Base-by-base conservation (phyloP, 2,329 filamentous ascomycete genomes). In the Sarocladiaceae sp. region DNA sequence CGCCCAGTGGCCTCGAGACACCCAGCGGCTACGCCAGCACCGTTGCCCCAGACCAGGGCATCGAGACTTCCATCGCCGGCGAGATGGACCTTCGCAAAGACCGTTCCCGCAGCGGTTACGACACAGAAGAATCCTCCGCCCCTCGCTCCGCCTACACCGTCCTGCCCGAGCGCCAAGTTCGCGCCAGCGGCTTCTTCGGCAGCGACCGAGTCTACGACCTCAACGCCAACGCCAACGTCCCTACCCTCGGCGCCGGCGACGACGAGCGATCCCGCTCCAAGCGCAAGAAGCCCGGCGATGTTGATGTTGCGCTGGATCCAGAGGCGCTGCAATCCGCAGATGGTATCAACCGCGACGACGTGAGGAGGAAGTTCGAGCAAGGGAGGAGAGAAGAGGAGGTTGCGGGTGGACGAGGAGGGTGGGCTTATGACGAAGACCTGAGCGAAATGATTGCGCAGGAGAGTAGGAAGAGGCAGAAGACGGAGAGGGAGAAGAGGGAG, bases 391-490 rank as follows among this genome's bases (percentile, higher is more conserved):
- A 83, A 51, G 84, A 85, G 59, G 80, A 82, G 15, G 62, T 76
- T 19, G 82, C 83, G 27, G 78, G 80, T 18, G 76, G 81, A 55
- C 88, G 83, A 78, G 78, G 80, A 18, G 76, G 81, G 56, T 88
- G 83, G 78, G 78, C 80, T 47, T 73, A 76, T 64, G 87, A 95
- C 61, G 91, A 97, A 54, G 91, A 96, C 59, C 66, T 98, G 46
- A 91, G 83, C 56, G 87, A 95, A 57, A 94, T 98, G 87, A 96
- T 98, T 68, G 88, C 88, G 11, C 83, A 88, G 57, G 93, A 97
- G 68, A 88, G 83, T 58, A 78, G 88, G 52, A 97, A 97, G 76
- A 78, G 89, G 60, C 77, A 90, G 61, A 94, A 90, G 76, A 80
- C 85, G 52, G 90, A 95, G 55, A 82, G 88, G 62, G 88, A 95